These are phyloP conservation scores for Lichtheimia hyalospora DNA, from an alignment of 371 early-diverging fungal genomes.

Conservation along the genomic window DNA sequence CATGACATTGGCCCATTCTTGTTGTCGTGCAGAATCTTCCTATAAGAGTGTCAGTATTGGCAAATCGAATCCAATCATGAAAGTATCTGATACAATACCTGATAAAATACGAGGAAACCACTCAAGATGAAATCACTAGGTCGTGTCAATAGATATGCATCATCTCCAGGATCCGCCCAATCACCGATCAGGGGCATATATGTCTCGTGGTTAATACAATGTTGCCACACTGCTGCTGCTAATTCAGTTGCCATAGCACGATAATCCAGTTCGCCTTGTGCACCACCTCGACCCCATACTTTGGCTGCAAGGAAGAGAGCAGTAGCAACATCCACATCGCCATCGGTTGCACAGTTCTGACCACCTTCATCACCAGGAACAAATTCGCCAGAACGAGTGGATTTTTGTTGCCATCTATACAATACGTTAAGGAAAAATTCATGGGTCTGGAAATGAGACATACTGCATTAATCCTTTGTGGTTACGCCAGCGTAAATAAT, in stretches of 20 bases:
- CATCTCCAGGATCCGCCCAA: constrained; percentile 62
- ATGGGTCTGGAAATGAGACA: background rate
- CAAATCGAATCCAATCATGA: background rate
- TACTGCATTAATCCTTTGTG: constrained; percentile 58
- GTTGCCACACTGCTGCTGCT: constrained; percentile 50
- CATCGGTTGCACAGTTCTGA: constrained; percentile 63
- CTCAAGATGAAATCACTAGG: constrained; percentile 64
- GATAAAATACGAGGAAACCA: constrained; percentile 57
- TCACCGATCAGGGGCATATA: constrained; percentile 62
- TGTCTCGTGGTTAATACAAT: constrained; percentile 57
- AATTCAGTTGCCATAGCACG: constrained; percentile 41
- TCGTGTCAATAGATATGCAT: constrained; percentile 51
- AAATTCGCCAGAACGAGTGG: constrained; percentile 26
- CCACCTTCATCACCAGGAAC: constrained; percentile 54
- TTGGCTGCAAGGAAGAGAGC: constrained; percentile 57
- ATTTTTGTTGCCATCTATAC: constrained; percentile 59
- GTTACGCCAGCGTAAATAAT: constrained; percentile 56
- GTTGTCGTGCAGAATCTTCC: constrained; percentile 54
- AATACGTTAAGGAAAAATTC: background rate
- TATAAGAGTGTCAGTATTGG: constrained; percentile 2
- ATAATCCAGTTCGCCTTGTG: constrained; percentile 51
- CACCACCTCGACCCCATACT: constrained; percentile 58
- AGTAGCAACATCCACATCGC: constrained; percentile 61
- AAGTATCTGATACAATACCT: constrained; percentile 20
- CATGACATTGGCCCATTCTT: constrained; percentile 55